Percentiles rank a stretch among this genome's conserved stretches.
Conservation (phyloP, 1,139 yeast species). For the Saccharomyces hybrid region DNA sequence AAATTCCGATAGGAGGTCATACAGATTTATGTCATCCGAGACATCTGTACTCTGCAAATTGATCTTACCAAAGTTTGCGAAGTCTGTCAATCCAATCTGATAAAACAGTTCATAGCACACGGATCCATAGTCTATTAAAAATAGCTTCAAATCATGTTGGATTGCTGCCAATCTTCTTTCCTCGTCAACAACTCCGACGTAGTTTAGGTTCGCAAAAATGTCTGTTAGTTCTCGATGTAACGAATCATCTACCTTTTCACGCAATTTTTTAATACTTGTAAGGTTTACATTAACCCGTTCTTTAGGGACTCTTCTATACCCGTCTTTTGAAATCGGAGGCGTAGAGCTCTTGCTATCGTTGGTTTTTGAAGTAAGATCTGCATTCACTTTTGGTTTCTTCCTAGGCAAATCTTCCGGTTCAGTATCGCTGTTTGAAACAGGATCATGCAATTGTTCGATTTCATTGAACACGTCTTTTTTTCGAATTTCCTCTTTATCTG, state of each 20-base stretch:
- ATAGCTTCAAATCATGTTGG: constrained; percentile 73
- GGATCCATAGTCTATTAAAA: constrained; percentile 73
- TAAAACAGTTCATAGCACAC: constrained; percentile 65
- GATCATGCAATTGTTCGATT: not conserved
- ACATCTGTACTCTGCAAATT: constrained; percentile 34
- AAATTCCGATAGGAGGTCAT: constrained; percentile 13
- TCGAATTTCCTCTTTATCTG: not conserved
- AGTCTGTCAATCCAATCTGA: constrained; percentile 70
- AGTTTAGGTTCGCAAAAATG: constrained; percentile 61
- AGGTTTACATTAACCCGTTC: constrained; percentile 39
- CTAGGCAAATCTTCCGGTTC: not conserved
- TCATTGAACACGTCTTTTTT: not conserved
- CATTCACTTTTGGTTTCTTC: not conserved
- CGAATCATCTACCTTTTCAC: constrained; percentile 41
- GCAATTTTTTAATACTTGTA: constrained; percentile 51
- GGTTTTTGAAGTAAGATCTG: not conserved
- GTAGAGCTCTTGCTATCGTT: not conserved
- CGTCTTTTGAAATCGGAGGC: constrained; percentile 2
- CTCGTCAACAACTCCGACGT: constrained; percentile 78
- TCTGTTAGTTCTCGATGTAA: constrained; percentile 53
- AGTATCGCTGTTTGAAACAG: not conserved
- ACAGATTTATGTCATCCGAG: constrained; percentile 13
- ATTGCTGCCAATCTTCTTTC: constrained; percentile 63
- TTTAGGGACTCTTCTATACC: constrained; percentile 16
- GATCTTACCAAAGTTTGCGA: constrained; percentile 72